Evolutionary conservation across 306 rosid genomes (phyloP), one percentile per base, ranked within the genome.

Genomic region (Myrica gale): DNA sequence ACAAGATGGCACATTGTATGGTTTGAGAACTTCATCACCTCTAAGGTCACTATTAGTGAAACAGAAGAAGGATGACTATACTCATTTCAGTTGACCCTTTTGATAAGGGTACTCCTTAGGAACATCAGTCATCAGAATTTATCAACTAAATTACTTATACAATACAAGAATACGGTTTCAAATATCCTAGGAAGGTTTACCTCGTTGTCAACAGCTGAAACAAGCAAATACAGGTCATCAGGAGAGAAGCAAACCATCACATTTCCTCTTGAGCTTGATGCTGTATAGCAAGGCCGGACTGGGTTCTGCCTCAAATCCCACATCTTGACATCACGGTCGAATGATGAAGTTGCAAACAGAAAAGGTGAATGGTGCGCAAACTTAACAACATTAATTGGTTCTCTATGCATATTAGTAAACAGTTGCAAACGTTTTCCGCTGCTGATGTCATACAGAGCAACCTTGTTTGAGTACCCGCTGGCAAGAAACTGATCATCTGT

Each of bases 241-340:
- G 97, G 97, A 77, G 97, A 92, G 83, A 92, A 90, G 84, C 96
- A 92, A 78, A 88, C 93, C 97, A 92, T 92, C 80, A 90, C 97
- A 81, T 92, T 92, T 45, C 97, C 97, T 78, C 74, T 92, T 44
- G 85, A 84, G 82, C 97, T 92, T 44, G 96, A 84, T 78, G 92
- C 81, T 68, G 93, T 87, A 84, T 85, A 92, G 82, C 96, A 90
- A 39, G 96, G 89, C 51, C 78, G 79, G 42, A 81, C 9, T 41
- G 97, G 96, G 71, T 88, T 92, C 74, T 92, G 97, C 84, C 97
- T 92, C 87, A 92, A 78, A 81, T 92, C 97, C 97, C 97, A 92
- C 96, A 87, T 82, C 84, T 92, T 92, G 83, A 92, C 88, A 75
- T 92, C 91, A 9, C 77, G 93, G 74, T 92, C 97, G 78, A 90